Conservation (phyloP, 2,329 filamentous ascomycete species). For the Neurospora crassa region DNA sequence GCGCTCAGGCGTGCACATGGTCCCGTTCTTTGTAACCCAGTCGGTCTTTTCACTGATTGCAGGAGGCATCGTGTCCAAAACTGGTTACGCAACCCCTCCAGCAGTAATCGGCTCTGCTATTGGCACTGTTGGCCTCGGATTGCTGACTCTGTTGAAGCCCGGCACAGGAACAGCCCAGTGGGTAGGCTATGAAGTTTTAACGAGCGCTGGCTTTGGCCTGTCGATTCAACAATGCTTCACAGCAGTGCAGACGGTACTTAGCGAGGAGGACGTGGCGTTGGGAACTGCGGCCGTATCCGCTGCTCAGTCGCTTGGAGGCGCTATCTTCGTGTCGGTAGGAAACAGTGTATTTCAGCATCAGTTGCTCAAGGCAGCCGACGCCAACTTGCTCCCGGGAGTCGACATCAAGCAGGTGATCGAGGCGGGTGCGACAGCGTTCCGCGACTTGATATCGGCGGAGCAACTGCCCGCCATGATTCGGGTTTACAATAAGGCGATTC, state of each 20-base stretch:
- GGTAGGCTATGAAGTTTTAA: constrained; percentile 25
- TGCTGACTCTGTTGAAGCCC: constrained; percentile 25
- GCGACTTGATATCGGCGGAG: constrained; percentile 9
- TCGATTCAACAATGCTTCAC: constrained; percentile 30
- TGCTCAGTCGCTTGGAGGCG: constrained; percentile 33
- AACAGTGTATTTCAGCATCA: constrained; percentile 32
- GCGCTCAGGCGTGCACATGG: constrained; percentile 16
- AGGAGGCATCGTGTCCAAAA: constrained; percentile 12
- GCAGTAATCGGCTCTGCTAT: constrained; percentile 20
- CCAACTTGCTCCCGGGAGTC: constrained; percentile 8
- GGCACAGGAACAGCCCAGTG: constrained; percentile 25
- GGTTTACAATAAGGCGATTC: constrained; percentile 15
- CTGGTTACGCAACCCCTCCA: constrained; percentile 17
- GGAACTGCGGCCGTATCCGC: constrained; percentile 33
- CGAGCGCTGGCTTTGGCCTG: constrained; percentile 27
- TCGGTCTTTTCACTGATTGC: constrained; percentile 13
- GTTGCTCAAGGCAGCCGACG: constrained; percentile 16
- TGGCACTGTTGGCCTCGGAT: constrained; percentile 26
- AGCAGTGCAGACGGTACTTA: constrained; percentile 30
- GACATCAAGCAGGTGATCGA: constrained; percentile 15
- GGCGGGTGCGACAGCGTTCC: constrained; percentile 13
- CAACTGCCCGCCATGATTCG: constrained; percentile 11
- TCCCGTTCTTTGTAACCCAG: constrained; percentile 17
- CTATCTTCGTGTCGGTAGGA: constrained; percentile 36
- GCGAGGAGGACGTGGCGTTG: constrained; percentile 28